Evolutionary conservation across 495 filamentous ascomycete genomes (phyloP).

Genomic region (Penicillium tannophilum): DNA sequence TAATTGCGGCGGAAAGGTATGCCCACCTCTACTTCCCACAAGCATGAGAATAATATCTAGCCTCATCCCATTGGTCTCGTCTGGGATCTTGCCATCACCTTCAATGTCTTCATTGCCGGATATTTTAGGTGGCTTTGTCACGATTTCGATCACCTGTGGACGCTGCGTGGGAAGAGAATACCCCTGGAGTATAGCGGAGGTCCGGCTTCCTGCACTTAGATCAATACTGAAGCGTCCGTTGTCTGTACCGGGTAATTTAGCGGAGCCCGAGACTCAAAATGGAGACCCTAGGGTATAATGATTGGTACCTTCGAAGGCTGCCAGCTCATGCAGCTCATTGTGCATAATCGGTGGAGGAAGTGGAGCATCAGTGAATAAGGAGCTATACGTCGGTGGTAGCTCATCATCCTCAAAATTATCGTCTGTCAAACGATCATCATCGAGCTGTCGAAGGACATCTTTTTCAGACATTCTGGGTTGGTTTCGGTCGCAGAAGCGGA

Average conservation of each 20-base stretch:
- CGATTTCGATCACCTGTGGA: neutral
- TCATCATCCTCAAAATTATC: too few species aligned
- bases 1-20: neutral
- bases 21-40: conserved; percentile 12
- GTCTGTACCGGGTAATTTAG: neutral
- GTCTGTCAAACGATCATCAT: too few species aligned
- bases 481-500: too few species aligned
- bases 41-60: conserved; percentile 17
- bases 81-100: neutral
- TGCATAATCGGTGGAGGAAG: too few species aligned
- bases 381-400: too few species aligned
- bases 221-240: conserved; percentile 1
- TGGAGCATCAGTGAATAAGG: too few species aligned
- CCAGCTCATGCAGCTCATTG: too few species aligned
- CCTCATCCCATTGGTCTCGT: neutral
- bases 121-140: neutral
- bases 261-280: too few species aligned
- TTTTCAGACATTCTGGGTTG: too few species aligned
- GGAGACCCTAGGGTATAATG: too few species aligned
- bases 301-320: too few species aligned
- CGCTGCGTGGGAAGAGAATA: neutral
- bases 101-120: neutral
- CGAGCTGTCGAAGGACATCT: too few species aligned
- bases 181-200: neutral
- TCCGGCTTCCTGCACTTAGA: neutral